phyloP scores from a whole-genome alignment of 2,329 filamentous ascomycete genomes.

The Fusarium nurragi region DNA sequence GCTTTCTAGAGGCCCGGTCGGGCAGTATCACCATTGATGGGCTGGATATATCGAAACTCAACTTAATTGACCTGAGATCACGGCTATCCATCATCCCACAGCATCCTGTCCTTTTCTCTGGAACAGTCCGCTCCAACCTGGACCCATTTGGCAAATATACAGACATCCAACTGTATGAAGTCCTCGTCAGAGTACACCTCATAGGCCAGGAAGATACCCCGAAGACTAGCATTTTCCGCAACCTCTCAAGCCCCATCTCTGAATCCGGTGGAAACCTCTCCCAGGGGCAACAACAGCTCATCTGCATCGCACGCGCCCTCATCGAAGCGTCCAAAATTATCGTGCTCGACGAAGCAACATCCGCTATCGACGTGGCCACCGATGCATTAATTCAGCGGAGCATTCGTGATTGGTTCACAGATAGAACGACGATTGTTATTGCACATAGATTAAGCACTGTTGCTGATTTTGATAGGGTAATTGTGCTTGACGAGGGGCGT shows the following conservation, averaged over 20 bases:
- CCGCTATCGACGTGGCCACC: constrained; percentile 78
- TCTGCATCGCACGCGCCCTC: constrained; percentile 77
- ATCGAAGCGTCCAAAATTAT: constrained; percentile 76
- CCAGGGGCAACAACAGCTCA: constrained; percentile 77
- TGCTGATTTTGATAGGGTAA: constrained; percentile 76
- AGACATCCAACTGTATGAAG: background rate
- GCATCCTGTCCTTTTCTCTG: constrained; percentile 83
- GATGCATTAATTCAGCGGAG: constrained; percentile 76
- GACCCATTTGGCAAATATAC: constrained; percentile 54
- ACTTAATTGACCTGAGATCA: constrained; percentile 72
- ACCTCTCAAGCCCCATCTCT: constrained; percentile 68
- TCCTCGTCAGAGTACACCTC: background rate
- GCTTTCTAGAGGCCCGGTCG: constrained; percentile 73
- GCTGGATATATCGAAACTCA: constrained; percentile 75
- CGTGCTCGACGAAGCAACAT: constrained; percentile 81
- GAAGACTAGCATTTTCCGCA: background rate
- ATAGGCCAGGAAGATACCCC: background rate
- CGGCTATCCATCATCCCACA: constrained; percentile 80
- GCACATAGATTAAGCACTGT: constrained; percentile 79
- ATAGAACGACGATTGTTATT: constrained; percentile 76
- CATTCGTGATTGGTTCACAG: constrained; percentile 75
- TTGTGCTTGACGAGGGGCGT: constrained; percentile 73
- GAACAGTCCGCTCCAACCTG: constrained; percentile 77
- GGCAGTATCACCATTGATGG: constrained; percentile 76
- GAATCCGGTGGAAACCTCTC: constrained; percentile 78